phyloP scores from a whole-genome alignment of 139 green algal species.

The Edaphochlamys debaryana region DNA sequence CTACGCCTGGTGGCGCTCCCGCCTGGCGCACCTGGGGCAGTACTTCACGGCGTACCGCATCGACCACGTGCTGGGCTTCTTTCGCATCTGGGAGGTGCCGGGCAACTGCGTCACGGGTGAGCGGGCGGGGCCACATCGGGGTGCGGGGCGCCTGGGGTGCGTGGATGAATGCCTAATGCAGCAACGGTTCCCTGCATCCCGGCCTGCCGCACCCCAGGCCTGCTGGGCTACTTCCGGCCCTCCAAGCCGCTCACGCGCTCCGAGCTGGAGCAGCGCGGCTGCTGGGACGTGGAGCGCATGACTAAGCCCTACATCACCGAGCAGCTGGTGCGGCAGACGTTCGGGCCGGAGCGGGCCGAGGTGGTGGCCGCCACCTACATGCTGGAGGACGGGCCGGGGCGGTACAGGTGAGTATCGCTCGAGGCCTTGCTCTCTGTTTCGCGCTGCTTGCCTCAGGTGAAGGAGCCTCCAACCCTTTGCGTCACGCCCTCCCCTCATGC shows the following conservation, averaged over 20 bases:
- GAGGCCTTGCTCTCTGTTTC: not conserved
- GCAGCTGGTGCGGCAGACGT: conserved; percentile 51
- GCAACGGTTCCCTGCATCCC: too few species aligned
- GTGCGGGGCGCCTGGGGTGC: too few species aligned
- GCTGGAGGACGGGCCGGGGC: conserved; percentile 46
- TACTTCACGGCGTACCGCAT: conserved; percentile 97
- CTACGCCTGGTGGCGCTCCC: conserved; percentile 79
- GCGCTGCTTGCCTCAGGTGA: too few species aligned
- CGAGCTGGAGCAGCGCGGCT: conserved; percentile 88
- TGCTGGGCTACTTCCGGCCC: conserved; percentile 92
- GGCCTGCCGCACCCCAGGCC: too few species aligned
- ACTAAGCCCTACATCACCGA: conserved; percentile 57
- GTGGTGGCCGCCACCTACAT: conserved; percentile 73
- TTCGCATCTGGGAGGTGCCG: conserved; percentile 97
- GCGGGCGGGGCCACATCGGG: not conserved
- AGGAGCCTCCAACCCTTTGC: too few species aligned
- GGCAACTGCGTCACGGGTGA: conserved; percentile 69
- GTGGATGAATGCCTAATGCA: too few species aligned
- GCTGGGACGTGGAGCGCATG: conserved; percentile 87
- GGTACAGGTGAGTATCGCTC: conserved; percentile 23
- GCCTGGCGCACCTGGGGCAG: conserved; percentile 79
- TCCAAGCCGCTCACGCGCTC: conserved; percentile 71
- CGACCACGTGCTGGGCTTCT: conserved; percentile 99
- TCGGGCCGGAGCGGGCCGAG: conserved; percentile 65
- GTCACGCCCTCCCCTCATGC: too few species aligned